Base-by-base conservation (phyloP, 1,284 basidiomycete genomes). In the Hortiboletus rubellus region DNA sequence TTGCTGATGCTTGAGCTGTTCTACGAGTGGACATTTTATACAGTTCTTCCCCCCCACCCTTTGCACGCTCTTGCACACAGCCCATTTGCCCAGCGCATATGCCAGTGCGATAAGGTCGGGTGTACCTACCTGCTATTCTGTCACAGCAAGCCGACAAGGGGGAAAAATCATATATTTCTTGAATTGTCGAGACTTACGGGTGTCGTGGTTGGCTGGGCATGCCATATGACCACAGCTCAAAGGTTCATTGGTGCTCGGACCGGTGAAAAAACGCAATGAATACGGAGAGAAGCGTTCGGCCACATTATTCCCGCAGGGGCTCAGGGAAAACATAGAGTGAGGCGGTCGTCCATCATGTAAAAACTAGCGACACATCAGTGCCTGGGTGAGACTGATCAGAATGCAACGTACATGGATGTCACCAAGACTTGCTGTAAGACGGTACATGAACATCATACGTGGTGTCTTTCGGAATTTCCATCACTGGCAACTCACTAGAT, bases 21-120 rank as follows among this genome's bases (percentile, higher is more conserved):
- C 17, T 24, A 3, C 2, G n/a, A 27, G 30, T 27, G n/a, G 17
- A 12, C 38, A n/a, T 54, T 55, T 62, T 61, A 60, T 63, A 51
- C 48, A 15, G 10, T 22, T 17, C n/a, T 33, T 46, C 12, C 50
- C 22, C 22, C 22, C 22, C 22, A 22, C 37, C 34, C 46, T 14
- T 11, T 33, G 31, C 31, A 9, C 9, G 11, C 10, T 12, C 9
- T 3, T 27, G 18, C 22, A 55, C 41, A 54, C 27, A 15, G 41
- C 15, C 33, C 9, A 3, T 12, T 30, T 2, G 17, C n/a, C 31
- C 14, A 15, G 31, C 14, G 22, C 14, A 6, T 11, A 38, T 36
- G 27, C 7, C 22, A 5, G 15, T 34, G 27, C 7, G 34, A 37
- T n/a, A 15, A 38, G 14, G 27, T 43, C 6, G 24, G 7, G 18